phyloP scores from a whole-genome alignment of 2,329 filamentous ascomycete genomes.

The Pseudogymnoascus sp. region DNA sequence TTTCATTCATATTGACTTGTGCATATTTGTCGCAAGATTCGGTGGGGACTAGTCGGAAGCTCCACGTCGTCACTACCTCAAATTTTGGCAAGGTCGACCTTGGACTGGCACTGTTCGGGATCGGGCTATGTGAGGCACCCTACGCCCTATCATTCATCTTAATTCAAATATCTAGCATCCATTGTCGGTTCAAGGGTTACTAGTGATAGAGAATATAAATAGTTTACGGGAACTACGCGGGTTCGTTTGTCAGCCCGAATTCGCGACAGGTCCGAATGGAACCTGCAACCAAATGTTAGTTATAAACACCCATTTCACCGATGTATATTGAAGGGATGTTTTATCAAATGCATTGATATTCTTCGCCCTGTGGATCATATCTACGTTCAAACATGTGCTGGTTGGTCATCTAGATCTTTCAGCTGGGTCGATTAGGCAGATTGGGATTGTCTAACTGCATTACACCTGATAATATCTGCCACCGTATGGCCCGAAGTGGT shows the following conservation, averaged over 20 bases:
- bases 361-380: neutral
- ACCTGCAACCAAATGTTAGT: neutral
- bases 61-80: neutral
- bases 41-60: neutral
- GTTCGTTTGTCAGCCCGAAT: neutral
- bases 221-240: neutral
- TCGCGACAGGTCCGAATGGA: neutral
- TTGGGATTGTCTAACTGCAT: neutral
- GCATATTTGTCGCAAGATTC: neutral
- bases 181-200: neutral
- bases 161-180: neutral
- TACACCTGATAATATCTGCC: neutral
- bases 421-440: neutral
- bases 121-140: neutral
- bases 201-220: neutral
- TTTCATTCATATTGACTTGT: neutral
- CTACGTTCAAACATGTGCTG: neutral
- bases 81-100: neutral
- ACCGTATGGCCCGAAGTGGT: neutral
- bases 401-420: neutral
- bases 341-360: neutral
- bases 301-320: neutral
- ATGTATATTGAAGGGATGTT: neutral
- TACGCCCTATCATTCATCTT: neutral
- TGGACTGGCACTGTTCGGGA: neutral